Percentiles rank a stretch among this genome's conserved stretches.
phyloP scores from a whole-genome alignment of 1,284 basidiomycete species.

The Pholiota adiposa region DNA sequence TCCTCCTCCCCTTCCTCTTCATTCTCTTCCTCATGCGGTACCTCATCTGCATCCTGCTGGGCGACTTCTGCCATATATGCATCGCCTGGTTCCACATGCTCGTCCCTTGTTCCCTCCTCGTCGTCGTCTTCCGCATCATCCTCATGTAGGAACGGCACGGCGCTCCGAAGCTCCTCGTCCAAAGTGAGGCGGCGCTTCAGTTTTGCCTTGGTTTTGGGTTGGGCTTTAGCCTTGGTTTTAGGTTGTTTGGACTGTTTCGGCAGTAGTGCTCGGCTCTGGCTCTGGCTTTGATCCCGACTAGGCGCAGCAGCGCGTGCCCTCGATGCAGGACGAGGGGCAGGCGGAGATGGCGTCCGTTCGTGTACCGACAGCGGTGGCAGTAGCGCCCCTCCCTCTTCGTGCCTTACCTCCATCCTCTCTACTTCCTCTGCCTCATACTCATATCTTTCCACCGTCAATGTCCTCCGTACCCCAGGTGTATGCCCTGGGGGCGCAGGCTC shows the following conservation, averaged over 20 bases:
- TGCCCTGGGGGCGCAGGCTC: background rate
- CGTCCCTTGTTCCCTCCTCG: slow-evolving; percentile 14
- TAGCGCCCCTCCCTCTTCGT: background rate
- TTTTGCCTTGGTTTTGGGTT: background rate
- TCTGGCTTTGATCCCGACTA: background rate
- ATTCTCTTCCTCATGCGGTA: slow-evolving; percentile 6
- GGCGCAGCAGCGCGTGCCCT: too few relatives aligned
- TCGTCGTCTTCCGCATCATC: slow-evolving; percentile 34
- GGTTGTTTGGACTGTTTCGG: background rate
- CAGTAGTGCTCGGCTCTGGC: background rate
- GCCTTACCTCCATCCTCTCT: background rate
- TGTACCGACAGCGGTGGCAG: background rate
- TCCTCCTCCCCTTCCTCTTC: slow-evolving; percentile 33
- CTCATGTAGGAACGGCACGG: slow-evolving; percentile 24
- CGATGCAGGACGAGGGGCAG: background rate
- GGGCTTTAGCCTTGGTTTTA: background rate
- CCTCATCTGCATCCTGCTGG: slow-evolving; percentile 2
- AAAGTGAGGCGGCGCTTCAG: slow-evolving; percentile 47
- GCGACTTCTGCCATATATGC: slow-evolving; percentile 7
- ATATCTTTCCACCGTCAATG: background rate
- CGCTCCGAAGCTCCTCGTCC: slow-evolving; percentile 64
- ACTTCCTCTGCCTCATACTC: background rate
- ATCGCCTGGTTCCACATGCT: background rate
- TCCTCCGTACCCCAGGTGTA: background rate
- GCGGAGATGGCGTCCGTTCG: background rate